Evolutionary conservation across 2,329 filamentous ascomycete species (phyloP).

Genomic region (Fusarium multiceps): DNA sequence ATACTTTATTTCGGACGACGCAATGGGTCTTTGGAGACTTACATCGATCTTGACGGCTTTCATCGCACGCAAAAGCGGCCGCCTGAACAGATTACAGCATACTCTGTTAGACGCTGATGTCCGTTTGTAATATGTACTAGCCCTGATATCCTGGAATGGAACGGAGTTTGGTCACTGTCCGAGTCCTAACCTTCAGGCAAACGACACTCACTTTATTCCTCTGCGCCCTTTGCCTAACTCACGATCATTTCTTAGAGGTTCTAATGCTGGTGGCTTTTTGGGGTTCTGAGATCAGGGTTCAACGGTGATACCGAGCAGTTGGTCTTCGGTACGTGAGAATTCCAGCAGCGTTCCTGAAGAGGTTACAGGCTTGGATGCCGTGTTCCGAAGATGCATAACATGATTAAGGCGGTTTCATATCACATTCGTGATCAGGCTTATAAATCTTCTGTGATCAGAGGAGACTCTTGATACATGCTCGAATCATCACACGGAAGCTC

Average conservation of each 20-base stretch:
- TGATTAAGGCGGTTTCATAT: fast-evolving
- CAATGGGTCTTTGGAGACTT: background rate
- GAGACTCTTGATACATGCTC: no score
- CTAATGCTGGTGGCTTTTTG: no score
- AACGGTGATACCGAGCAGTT: background rate
- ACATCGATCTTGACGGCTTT: background rate
- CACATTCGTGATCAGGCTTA: fast-evolving
- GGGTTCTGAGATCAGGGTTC: background rate
- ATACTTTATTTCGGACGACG: background rate
- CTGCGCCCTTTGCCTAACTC: background rate
- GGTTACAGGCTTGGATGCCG: background rate
- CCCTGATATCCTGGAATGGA: conserved; percentile 8
- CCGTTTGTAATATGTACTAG: background rate
- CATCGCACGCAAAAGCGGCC: background rate
- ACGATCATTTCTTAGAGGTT: fast-evolving
- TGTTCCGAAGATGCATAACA: background rate
- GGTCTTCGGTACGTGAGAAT: fast-evolving
- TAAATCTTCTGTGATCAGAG: no score
- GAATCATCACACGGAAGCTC: no score
- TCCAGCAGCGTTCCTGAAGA: background rate
- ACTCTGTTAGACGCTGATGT: background rate
- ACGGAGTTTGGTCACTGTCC: background rate
- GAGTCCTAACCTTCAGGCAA: background rate
- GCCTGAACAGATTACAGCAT: background rate
- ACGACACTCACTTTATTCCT: background rate